These are phyloP conservation scores for Talinum fruticosum DNA, from an alignment of 148 eudicot genomes.

Conservation along the genomic window DNA sequence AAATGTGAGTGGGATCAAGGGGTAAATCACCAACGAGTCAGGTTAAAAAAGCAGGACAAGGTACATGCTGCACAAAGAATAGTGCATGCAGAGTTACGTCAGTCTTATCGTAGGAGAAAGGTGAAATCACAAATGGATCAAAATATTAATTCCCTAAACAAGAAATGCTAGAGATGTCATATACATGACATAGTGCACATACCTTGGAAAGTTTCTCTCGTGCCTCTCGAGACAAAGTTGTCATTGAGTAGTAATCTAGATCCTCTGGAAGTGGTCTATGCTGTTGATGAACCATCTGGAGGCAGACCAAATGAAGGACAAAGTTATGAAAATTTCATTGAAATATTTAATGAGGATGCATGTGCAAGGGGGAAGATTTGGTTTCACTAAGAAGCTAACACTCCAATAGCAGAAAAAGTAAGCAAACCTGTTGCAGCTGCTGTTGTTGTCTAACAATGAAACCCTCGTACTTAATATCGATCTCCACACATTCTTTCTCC, in stretches of 20 bases:
- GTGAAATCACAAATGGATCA: not conserved
- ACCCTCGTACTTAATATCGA: constrained; percentile 97
- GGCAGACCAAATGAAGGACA: constrained; percentile 5
- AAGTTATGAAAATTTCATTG: not conserved
- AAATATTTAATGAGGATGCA: not conserved
- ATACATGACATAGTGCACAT: constrained; percentile 14
- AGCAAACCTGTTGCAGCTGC: constrained; percentile 79
- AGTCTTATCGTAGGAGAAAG: not conserved
- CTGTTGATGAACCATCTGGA: constrained; percentile 87
- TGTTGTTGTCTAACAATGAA: constrained; percentile 81
- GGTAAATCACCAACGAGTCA: not conserved
- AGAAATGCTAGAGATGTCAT: constrained; percentile 7
- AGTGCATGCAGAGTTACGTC: not conserved
- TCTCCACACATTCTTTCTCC: constrained; percentile 92
- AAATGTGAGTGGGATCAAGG: not conserved
- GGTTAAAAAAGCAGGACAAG: not conserved
- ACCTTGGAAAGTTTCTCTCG: constrained; percentile 98
- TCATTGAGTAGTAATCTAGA: constrained; percentile 77
- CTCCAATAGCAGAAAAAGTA: not conserved
- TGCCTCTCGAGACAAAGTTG: constrained; percentile 81
- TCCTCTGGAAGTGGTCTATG: constrained; percentile 82
- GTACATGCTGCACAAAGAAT: not conserved
- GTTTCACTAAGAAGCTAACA: not conserved
- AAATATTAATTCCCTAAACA: too few relatives aligned
- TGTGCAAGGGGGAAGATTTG: constrained; percentile 1